Evolutionary conservation across 2,329 filamentous ascomycete genomes (phyloP), one percentile per base, ranked within the genome.

Genomic region (Nigrograna mackinnonii): DNA sequence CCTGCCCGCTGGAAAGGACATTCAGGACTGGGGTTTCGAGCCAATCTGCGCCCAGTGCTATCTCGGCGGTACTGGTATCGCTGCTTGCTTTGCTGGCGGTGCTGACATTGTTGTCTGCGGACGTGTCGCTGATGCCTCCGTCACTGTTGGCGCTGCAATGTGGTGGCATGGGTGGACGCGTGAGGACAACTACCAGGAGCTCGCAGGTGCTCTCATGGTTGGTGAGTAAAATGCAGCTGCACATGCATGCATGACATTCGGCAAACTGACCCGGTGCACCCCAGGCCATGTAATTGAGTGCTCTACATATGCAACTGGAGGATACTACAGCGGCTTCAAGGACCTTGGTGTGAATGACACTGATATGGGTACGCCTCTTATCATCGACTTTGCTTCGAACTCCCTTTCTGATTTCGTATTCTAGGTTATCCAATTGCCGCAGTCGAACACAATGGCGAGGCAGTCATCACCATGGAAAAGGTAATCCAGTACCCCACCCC

Each of bases 151-250:
- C 1, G 75, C 77, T 0, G 78, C 77, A 0, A 72, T 72, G 46
- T 82, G 71, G 68, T 82, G 77, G 71, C 73, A 82, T 39, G 61
- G 68, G 4, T 82, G 78, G 79, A 50, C 49, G 0, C 68, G 73
- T 13, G 67, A 65, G 0, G 66, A 74, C 21, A 68, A 75, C 22
- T 70, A 80, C 43, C 52, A 64, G 21, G 45, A 53, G 36, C 62
- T 82, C 3, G 79, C 79, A 0, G 74, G 75, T 0, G 66, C 76
- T 0, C 55, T 82, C 0, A 57, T 82, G 4, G 76, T 76, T 2
- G 78, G 75, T 3, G 75, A 18, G 43, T 47, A 22, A 18, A 18
- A 13, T 12, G 11, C 11, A 11, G 3, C 17, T 34, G 11, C 7
- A 7, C 22, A 17, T 39, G 6, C 18, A 18, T 36, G 6, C 19